Evolutionary conservation across 1,284 basidiomycete genomes (phyloP), one percentile per base, ranked within the genome.

Genomic region (Mycosarcoma maydis): DNA sequence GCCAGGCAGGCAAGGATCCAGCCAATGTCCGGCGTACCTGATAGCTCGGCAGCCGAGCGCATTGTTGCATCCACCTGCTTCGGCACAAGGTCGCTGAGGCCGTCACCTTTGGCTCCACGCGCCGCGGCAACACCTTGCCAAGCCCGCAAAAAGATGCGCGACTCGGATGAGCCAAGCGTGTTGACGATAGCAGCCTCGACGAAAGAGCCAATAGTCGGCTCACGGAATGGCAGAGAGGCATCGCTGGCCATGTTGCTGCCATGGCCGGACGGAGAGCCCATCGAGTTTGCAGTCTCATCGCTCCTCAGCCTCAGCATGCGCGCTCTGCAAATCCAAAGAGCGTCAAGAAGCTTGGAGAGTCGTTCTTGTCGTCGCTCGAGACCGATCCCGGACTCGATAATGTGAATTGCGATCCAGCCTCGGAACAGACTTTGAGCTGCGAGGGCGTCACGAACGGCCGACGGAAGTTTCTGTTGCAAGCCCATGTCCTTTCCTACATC

Each of bases 1-100:
- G 79, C 78, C 17, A 81, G 48, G 23, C 69, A 75, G 16, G 61
- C 48, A 9, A 81, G 67, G 22, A 78, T 56, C 80, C 80, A 81
- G 36, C 75, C 76, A 34, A 80, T 65, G 51, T 81, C 80, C 0
- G 75, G 75, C 16, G 76, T 77, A 6, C 65, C 61, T 0, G 61
- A 60, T 10, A 43, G 37, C 41, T 60, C 53, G 13, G 49, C 38
- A 13, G 64, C 49, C 14, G 49, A 43, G 27, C 57, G 59, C 45
- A 58, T 51, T 9, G 44, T 37, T 4, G 51, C 3, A 11, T 51
- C 43, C 17, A 57, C 38, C 26, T 64, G 54, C 17, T 55, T 53
- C 4, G 76, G 72, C 46, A 70, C 39, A 17, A 79, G 45, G 37
- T 72, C 73, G 3, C 50, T 42, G 10, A 77, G 50, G 23, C 44